Evolutionary conservation across 2,329 filamentous ascomycete species (phyloP).

Genomic region (Penicillium hordei): DNA sequence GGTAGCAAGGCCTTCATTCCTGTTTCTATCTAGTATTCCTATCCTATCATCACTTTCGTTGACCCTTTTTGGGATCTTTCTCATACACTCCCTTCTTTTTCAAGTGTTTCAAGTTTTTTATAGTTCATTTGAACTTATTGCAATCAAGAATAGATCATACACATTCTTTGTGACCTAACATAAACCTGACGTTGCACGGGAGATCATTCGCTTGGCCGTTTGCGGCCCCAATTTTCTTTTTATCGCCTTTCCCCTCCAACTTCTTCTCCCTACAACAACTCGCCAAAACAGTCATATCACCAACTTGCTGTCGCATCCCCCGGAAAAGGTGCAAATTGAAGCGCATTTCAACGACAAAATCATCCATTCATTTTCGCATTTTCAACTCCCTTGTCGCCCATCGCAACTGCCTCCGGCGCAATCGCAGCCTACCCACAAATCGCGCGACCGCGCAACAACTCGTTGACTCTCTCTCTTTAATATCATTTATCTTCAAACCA

Average conservation of each 20-base stretch:
- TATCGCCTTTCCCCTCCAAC: conserved; percentile 25
- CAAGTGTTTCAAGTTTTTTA: neutral
- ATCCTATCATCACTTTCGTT: conserved; percentile 7
- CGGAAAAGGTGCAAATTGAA: conserved; percentile 24
- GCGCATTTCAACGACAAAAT: conserved; percentile 21
- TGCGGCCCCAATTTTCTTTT: conserved; percentile 29
- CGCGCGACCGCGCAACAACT: conserved; percentile 21
- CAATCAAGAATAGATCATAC: neutral
- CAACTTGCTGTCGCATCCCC: conserved; percentile 51
- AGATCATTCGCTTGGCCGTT: conserved; percentile 28
- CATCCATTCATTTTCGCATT: conserved; percentile 21
- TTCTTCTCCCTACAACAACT: conserved; percentile 17
- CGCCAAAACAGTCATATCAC: conserved; percentile 56
- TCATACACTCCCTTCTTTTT: neutral
- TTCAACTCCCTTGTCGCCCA: conserved; percentile 19
- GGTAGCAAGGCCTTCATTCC: conserved; percentile 11
- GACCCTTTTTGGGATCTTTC: neutral
- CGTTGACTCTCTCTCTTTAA: conserved; percentile 5
- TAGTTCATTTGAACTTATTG: neutral
- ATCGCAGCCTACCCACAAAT: conserved; percentile 23
- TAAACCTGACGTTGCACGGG: conserved; percentile 10
- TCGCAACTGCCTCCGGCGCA: conserved; percentile 36
- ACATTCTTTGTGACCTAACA: conserved; percentile 12
- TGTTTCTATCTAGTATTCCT: neutral
- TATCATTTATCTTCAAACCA: neutral